Evolutionary conservation across 441 rosid species (phyloP).

Genomic region (Iberis amara): DNA sequence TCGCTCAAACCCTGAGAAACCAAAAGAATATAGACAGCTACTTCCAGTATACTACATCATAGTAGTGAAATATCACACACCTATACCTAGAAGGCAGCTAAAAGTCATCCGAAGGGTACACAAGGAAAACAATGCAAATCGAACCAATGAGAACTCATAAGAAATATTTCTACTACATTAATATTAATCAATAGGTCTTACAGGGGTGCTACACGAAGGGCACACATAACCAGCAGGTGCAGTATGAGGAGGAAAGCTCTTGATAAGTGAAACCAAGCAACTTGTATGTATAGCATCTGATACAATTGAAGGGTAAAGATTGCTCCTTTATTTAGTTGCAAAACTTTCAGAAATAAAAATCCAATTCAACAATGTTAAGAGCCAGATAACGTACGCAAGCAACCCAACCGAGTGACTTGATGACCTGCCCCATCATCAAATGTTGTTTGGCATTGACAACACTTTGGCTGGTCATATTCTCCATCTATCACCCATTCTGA

Average conservation of each 20-base stretch:
- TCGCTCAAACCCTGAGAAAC: neutral
- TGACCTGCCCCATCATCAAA: conserved; percentile 63
- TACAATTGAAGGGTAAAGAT: conserved; percentile 25
- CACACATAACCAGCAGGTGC: conserved; percentile 95
- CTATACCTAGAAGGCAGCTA: conserved; percentile 9
- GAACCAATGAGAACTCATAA: conserved; percentile 3
- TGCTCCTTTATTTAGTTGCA: neutral
- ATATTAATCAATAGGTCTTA: conserved; percentile 32
- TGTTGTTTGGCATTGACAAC: conserved; percentile 71
- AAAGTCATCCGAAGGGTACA: neutral
- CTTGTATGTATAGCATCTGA: conserved; percentile 83
- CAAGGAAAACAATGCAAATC: conserved; percentile 6
- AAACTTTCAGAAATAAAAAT: conserved; percentile 11
- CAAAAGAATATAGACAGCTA: conserved; percentile 10
- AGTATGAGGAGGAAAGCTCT: conserved; percentile 86
- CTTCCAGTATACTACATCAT: conserved; percentile 8
- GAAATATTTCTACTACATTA: neutral
- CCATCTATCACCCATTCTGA: conserved; percentile 99
- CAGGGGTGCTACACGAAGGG: conserved; percentile 80
- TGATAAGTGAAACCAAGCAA: conserved; percentile 76
- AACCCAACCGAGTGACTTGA: conserved; percentile 88
- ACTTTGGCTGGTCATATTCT: conserved; percentile 94
- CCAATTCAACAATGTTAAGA: conserved; percentile 23
- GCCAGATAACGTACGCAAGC: conserved; percentile 69
- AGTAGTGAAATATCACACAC: neutral